These are phyloP conservation scores for Dendrobium chrysotoxum DNA, from an alignment of 106 monocot genomes.

Conservation along the genomic window DNA sequence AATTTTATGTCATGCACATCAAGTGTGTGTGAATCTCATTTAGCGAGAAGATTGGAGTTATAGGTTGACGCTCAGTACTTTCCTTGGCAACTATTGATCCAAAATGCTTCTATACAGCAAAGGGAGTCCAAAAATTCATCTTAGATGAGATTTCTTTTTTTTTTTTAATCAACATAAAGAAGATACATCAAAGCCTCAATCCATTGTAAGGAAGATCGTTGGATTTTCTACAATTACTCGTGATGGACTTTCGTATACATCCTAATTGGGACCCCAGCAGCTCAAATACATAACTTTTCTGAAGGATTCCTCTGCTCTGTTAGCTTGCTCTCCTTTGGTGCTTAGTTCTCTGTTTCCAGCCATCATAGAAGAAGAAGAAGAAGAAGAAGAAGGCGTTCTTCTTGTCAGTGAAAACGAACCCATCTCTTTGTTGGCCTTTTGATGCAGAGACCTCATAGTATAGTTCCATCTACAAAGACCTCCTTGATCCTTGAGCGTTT, in stretches of 20 bases:
- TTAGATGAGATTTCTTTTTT: too few relatives aligned
- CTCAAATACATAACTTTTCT: conserved; percentile 14
- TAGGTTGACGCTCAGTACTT: too few relatives aligned
- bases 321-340: neutral
- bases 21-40: too few relatives aligned
- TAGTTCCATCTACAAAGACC: conserved; percentile 51
- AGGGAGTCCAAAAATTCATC: too few relatives aligned
- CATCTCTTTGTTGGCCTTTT: neutral
- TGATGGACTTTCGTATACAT: neutral
- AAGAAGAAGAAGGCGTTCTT: neutral
- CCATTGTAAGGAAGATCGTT: too few relatives aligned
- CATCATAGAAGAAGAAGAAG: neutral
- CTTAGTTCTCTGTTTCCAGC: neutral
- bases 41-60: too few relatives aligned
- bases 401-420: neutral
- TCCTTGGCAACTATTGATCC: too few relatives aligned
- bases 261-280: conserved; percentile 5
- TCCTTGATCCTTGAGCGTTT: conserved; percentile 42
- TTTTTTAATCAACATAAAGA: too few relatives aligned
- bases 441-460: conserved; percentile 3
- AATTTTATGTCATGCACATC: too few relatives aligned
- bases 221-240: neutral
- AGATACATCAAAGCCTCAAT: too few relatives aligned
- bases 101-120: too few relatives aligned
- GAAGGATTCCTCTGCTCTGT: neutral